Evolutionary conservation across 805 yeast species (phyloP).

Genomic region (Saccharomycopsis babjevae): DNA sequence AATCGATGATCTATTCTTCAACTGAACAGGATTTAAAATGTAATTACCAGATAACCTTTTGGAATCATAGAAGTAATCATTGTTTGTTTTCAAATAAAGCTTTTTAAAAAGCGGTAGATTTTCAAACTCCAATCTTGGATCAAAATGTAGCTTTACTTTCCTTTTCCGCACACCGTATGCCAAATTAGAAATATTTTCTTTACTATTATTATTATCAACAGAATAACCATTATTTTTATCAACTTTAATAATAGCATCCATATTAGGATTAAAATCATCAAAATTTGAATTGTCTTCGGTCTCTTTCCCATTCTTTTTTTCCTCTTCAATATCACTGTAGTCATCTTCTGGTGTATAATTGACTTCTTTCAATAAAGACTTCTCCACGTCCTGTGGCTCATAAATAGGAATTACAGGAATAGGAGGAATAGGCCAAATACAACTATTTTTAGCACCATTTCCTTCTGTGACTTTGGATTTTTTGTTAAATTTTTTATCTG

Average conservation of each 20-base stretch:
- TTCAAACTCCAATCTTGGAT: constrained; percentile 18
- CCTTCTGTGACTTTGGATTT: constrained; percentile 7
- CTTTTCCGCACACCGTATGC: constrained; percentile 9
- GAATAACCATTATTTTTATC: not conserved
- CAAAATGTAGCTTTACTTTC: constrained; percentile 3
- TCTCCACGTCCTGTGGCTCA: constrained; percentile 67
- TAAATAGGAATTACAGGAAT: constrained; percentile 53
- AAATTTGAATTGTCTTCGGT: constrained; percentile 15
- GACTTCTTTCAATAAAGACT: constrained; percentile 65
- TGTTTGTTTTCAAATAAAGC: constrained; percentile 21
- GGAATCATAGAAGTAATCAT: constrained; percentile 39
- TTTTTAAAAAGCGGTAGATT: constrained; percentile 4
- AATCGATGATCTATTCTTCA: constrained; percentile 13
- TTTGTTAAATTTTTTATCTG: not conserved
- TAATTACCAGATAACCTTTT: constrained; percentile 60
- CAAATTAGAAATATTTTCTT: not conserved
- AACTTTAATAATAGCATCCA: not conserved
- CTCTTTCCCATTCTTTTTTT: constrained; percentile 24
- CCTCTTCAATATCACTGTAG: constrained; percentile 39
- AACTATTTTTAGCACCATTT: constrained; percentile 10
- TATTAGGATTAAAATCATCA: not conserved
- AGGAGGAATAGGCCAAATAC: constrained; percentile 71
- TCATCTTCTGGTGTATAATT: constrained; percentile 38
- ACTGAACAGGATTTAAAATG: constrained; percentile 53
- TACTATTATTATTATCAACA: not conserved